Percentiles rank a stretch among this genome's conserved stretches.
These are phyloP conservation scores for Suzukiozyma palmioleophila DNA, from an alignment of 1,139 yeast genomes.

Conservation along the genomic window DNA sequence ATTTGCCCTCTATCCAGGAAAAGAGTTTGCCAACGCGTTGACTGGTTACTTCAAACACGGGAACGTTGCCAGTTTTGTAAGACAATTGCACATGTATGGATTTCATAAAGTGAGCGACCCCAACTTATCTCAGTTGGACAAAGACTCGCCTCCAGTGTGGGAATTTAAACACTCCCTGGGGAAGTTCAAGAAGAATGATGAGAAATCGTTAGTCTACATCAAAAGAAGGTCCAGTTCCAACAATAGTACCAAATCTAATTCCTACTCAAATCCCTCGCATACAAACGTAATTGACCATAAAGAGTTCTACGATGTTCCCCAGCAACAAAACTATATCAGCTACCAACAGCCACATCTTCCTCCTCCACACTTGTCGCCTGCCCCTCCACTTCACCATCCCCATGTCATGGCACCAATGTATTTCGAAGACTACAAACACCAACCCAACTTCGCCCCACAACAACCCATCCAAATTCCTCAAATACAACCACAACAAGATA, in stretches of 20 bases:
- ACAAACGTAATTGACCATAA: conserved; percentile 9
- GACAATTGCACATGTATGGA: conserved; percentile 48
- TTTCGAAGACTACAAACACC: conserved; percentile 8
- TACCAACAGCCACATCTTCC: conserved; percentile 5
- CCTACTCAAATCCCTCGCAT: conserved; percentile 13
- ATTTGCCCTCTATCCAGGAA: conserved; percentile 58
- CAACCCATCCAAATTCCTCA: conserved; percentile 7
- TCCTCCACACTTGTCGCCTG: conserved; percentile 3
- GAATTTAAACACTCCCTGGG: conserved; percentile 87
- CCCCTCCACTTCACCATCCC: conserved; percentile 9
- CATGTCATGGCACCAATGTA: conserved; percentile 7
- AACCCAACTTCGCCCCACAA: conserved; percentile 8
- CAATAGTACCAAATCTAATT: conserved; percentile 1
- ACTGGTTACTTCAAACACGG: conserved; percentile 45
- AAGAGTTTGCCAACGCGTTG: conserved; percentile 41
- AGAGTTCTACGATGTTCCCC: conserved; percentile 2
- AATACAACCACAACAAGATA: conserved; percentile 6
- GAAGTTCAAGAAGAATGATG: conserved; percentile 70
- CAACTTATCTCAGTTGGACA: conserved; percentile 11
- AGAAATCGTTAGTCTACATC: conserved; percentile 57
- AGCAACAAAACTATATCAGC: conserved; percentile 5
- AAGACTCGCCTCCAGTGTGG: conserved; percentile 51
- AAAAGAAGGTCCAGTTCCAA: conserved; percentile 56
- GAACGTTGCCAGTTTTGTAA: conserved; percentile 43
- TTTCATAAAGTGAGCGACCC: conserved; percentile 51